Evolutionary conservation across 139 green algal species (phyloP), one percentile per base, ranked within the genome.

Genomic region (Coelastrella sp.): DNA sequence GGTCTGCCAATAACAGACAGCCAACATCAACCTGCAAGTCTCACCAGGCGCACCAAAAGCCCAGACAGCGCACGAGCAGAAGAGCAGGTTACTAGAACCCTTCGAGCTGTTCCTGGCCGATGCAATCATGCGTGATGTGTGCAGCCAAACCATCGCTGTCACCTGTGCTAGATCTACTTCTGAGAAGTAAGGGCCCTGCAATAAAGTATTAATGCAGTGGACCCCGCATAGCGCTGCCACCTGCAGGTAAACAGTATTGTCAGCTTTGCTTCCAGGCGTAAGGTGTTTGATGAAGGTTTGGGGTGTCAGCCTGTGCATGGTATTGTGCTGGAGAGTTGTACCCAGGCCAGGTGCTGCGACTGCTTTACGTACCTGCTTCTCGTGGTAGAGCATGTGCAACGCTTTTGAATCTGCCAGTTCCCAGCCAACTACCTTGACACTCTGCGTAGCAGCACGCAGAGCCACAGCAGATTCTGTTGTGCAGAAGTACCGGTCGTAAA

Each of bases 121-220:
- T n/a, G n/a, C n/a, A n/a, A n/a, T n/a, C n/a, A n/a, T n/a, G n/a
- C n/a, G n/a, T n/a, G n/a, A n/a, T n/a, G n/a, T n/a, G n/a, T n/a
- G n/a, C n/a, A n/a, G n/a, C n/a, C n/a, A n/a, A n/a, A n/a, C n/a
- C 30, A 90, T 66, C 17, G 41, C 76, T 5, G 53, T 30, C 51
- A 90, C 86, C 81, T 89, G 81, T 13, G 89, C 88, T 15, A 95
- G 66, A 62, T 96, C 94, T 1, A 94, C 72, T 68, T 93, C 95
- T n/a, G 51, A 89, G 69, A 98, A 98, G 63, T 88, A 92, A 2
- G 93, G 92, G 0, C 92, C 96, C 66, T 88, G 85, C 38, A 96
- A 86, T 0, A 98, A 85, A 17, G 91, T 92, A 87, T 98, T 98
- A 9, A 98, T 37, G 73, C 85, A 92, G 84, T 98, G 95, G 0